Evolutionary conservation across 192 early-diverging fungal genomes (phyloP).

Genomic region (Podila minutissima): DNA sequence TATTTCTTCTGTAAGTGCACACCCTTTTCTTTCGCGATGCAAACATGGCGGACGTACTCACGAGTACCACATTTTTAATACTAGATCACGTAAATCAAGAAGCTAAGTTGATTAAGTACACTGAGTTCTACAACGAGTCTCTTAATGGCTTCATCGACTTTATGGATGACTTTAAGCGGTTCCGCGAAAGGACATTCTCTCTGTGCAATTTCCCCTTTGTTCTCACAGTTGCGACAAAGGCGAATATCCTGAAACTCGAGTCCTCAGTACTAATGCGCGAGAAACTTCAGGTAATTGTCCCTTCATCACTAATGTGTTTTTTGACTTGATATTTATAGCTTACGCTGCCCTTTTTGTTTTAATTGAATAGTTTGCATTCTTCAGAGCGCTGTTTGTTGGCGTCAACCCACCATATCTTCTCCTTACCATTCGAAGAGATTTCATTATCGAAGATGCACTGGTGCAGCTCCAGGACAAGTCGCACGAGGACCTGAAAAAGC

Average conservation of each 20-base stretch:
- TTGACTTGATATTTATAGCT: not conserved
- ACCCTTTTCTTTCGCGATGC: not conserved
- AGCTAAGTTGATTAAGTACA: conserved; percentile 62
- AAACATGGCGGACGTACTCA: too few relatives aligned
- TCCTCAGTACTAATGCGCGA: conserved; percentile 77
- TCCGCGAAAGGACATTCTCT: conserved; percentile 69
- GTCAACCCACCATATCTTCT: conserved; percentile 80
- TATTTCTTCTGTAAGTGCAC: conserved; percentile 40
- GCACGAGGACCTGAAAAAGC: conserved; percentile 88
- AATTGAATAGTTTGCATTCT: conserved; percentile 70
- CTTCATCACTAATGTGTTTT: not conserved
- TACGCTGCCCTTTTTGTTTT: not conserved
- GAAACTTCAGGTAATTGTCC: conserved; percentile 58
- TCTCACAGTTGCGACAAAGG: conserved; percentile 76
- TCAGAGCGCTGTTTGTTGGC: conserved; percentile 78
- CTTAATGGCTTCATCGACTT: conserved; percentile 79
- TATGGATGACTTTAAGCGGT: conserved; percentile 81
- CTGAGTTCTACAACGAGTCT: conserved; percentile 75
- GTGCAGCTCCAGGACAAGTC: conserved; percentile 80
- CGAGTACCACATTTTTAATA: not conserved
- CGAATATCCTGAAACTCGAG: conserved; percentile 77
- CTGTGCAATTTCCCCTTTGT: conserved; percentile 84
- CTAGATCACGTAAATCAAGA: conserved; percentile 72
- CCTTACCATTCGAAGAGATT: conserved; percentile 75
- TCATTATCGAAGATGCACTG: conserved; percentile 70